These are phyloP conservation scores for Polyporus tsugae DNA, from an alignment of 1,284 basidiomycete genomes.

Conservation along the genomic window DNA sequence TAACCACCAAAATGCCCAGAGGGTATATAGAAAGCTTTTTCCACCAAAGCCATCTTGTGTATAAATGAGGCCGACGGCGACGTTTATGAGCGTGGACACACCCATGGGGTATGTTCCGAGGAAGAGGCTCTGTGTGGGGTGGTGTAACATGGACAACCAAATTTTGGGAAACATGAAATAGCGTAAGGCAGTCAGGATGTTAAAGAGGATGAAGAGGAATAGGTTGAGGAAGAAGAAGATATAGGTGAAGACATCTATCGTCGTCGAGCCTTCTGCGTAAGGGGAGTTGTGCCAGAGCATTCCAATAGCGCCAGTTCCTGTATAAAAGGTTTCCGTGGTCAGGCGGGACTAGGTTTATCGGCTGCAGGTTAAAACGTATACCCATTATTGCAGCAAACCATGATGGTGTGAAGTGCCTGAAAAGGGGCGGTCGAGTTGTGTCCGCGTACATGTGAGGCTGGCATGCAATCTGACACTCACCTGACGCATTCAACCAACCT, in stretches of 20 bases:
- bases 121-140: slow-evolving; percentile 67
- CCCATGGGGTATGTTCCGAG: slow-evolving; percentile 71
- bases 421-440: too few relatives aligned
- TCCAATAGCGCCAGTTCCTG: slow-evolving; percentile 51
- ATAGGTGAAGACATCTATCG: slow-evolving; percentile 44
- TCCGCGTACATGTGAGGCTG: neutral
- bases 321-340: neutral
- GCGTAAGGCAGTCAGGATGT: slow-evolving; percentile 48
- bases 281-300: slow-evolving; percentile 51
- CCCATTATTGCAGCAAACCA: slow-evolving; percentile 52
- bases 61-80: slow-evolving; percentile 36
- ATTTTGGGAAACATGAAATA: slow-evolving; percentile 58
- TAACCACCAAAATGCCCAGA: slow-evolving; percentile 74
- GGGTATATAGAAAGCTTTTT: slow-evolving; percentile 52
- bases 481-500: slow-evolving; percentile 29
- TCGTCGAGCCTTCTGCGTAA: slow-evolving; percentile 43
- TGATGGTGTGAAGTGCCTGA: slow-evolving; percentile 55
- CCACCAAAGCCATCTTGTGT: slow-evolving; percentile 53
- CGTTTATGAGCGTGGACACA: slow-evolving; percentile 56
- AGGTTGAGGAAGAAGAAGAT: slow-evolving; percentile 65
- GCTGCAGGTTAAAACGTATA: slow-evolving; percentile 5
- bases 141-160: slow-evolving; percentile 48
- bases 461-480: slow-evolving; percentile 17
- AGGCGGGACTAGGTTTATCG: neutral
- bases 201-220: slow-evolving; percentile 57